phyloP scores from a whole-genome alignment of 202 grass and related monocot genomes.

The Dendrocalamus latiflorus region DNA sequence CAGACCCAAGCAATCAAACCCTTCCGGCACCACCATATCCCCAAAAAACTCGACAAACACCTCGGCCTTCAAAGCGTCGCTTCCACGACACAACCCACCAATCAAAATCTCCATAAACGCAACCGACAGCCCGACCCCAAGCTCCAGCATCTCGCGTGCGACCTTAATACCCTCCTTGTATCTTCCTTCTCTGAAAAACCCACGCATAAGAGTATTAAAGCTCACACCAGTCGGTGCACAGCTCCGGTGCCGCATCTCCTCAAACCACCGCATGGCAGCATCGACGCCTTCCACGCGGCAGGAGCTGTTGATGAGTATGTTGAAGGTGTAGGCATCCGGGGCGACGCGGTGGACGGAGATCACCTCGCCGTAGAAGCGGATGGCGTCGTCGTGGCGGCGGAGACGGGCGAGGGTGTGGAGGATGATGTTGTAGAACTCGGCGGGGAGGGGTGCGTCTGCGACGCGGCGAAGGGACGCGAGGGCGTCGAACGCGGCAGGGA shows the following conservation, averaged over 20 bases:
- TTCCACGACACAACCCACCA: slow-evolving; percentile 42
- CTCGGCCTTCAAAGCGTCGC: slow-evolving; percentile 33
- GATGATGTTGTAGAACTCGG: slow-evolving; percentile 60
- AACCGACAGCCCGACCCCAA: slow-evolving; percentile 52
- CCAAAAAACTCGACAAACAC: slow-evolving; percentile 53
- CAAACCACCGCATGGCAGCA: slow-evolving; percentile 62
- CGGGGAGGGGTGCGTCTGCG: slow-evolving; percentile 52
- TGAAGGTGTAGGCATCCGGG: slow-evolving; percentile 67
- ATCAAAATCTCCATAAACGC: slow-evolving; percentile 67
- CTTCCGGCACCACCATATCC: slow-evolving; percentile 45
- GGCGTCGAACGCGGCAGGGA: slow-evolving; percentile 36
- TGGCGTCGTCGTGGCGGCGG: slow-evolving; percentile 36
- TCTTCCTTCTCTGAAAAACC: slow-evolving; percentile 59
- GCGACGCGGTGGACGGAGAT: slow-evolving; percentile 43
- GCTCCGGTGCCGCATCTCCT: slow-evolving; percentile 47
- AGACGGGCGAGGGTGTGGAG: slow-evolving; percentile 44
- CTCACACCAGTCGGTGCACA: slow-evolving; percentile 56
- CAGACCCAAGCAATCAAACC: slow-evolving; percentile 58
- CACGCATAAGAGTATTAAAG: slow-evolving; percentile 78
- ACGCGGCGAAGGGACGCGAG: slow-evolving; percentile 41
- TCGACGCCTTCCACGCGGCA: slow-evolving; percentile 45
- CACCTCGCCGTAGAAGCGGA: slow-evolving; percentile 58
- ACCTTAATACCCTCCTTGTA: slow-evolving; percentile 57
- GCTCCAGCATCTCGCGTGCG: slow-evolving; percentile 75
- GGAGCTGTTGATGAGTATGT: slow-evolving; percentile 70